A percentile compares a stretch with the other conserved stretches of the same genome.
phyloP scores from a whole-genome alignment of 345 rosid genomes.

The Pugionium cornutum region DNA sequence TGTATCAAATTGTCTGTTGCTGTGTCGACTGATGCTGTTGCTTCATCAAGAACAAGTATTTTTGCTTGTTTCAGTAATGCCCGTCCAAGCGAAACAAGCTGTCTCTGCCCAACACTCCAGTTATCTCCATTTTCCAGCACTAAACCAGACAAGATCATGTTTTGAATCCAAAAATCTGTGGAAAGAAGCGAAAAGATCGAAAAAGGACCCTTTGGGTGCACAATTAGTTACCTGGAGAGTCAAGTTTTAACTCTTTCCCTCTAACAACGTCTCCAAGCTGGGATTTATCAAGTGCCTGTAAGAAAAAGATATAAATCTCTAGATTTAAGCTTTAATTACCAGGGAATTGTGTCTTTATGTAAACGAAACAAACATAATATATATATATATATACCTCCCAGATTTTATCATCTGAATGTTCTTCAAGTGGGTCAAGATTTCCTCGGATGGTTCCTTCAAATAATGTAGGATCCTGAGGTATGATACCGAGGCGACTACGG shows the following conservation, averaged over 20 bases:
- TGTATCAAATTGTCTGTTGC: slow-evolving; percentile 98
- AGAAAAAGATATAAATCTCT: slow-evolving; percentile 15
- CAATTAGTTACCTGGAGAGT: slow-evolving; percentile 67
- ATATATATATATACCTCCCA: slow-evolving; percentile 59
- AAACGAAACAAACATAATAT: neutral
- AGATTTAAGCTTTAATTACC: neutral
- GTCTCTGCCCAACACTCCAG: slow-evolving; percentile 99
- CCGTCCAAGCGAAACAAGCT: slow-evolving; percentile 89
- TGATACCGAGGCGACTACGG: slow-evolving; percentile 89
- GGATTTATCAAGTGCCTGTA: slow-evolving; percentile 95
- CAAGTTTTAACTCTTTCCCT: slow-evolving; percentile 81
- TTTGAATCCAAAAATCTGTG: slow-evolving; percentile 12
- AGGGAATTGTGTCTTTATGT: neutral
- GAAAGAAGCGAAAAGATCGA: neutral
- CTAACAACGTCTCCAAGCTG: slow-evolving; percentile 91
- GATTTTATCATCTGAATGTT: slow-evolving; percentile 77
- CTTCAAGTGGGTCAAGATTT: slow-evolving; percentile 83
- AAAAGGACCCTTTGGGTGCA: neutral
- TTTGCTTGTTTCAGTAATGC: slow-evolving; percentile 90
- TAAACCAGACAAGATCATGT: slow-evolving; percentile 36
- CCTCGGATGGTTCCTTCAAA: slow-evolving; percentile 96
- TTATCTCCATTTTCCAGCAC: slow-evolving; percentile 97
- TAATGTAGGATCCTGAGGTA: slow-evolving; percentile 95
- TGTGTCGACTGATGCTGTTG: slow-evolving; percentile 97
- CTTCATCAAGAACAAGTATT: slow-evolving; percentile 96